Base-by-base conservation (phyloP, 345 rosid species). In the Physaria fendleri region DNA sequence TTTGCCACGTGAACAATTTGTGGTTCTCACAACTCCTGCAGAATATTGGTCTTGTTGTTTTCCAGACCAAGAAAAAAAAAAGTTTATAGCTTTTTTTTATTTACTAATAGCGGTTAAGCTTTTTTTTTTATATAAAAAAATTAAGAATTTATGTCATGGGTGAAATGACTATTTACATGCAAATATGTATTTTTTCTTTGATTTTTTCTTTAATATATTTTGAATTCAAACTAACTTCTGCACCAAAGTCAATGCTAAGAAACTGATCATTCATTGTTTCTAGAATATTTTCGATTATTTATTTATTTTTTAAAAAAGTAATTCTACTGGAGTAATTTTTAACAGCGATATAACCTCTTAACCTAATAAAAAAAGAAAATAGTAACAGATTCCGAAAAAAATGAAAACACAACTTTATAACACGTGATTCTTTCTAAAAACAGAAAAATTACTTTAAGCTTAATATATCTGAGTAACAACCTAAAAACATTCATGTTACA, bases 401-500 rank as follows among this genome's bases (percentile, higher is more conserved):
- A 66, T 20, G 28, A n/a, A 53, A 30, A 20, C 3, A 38, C 51
- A 47, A 20, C 64, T 22, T 32, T 29, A 32, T 50, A 52, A 52
- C 60, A 23, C 34, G 6, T 58, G 13, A 20, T 49, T 66, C 32
- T 33, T 60, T 17, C 41, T 62, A 62, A 46, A 69, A 23, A 30
- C 62, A 69, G 69, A 47, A 29, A 29, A 38, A 6, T 55, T 44
- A 62, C 53, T 55, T 69, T 30, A 69, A 55, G 68, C 30, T 62
- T 21, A 13, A 53, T 46, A 11, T 39, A 37, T 62, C 50, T n/a
- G n/a, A 45, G 44, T 37, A 37, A 48, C 51, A 61, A 33, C 47
- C 62, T 59, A n/a, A 68, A 58, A 59, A 59, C 60, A 50, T 51
- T 60, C 62, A n/a, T 35, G 37, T 61, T 62, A 11, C 68, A 69